These are phyloP conservation scores for Aegilops speltoides DNA, from an alignment of 176 grass and related monocot genomes.

Conservation along the genomic window DNA sequence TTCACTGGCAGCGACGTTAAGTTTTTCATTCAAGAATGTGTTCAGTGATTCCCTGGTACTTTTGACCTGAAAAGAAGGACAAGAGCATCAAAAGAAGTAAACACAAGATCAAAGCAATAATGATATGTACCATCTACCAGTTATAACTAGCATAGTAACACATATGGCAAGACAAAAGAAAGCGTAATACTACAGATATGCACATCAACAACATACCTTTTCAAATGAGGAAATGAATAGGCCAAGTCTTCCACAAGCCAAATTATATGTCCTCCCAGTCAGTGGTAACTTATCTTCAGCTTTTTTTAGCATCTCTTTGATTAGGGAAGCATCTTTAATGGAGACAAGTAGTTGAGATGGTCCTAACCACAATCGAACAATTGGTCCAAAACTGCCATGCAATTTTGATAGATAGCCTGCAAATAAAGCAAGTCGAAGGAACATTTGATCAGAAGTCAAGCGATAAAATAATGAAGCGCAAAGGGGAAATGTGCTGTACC, in stretches of 20 bases:
- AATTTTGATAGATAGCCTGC: constrained; percentile 74
- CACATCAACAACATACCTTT: constrained; percentile 58
- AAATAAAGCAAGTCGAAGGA: constrained; percentile 24
- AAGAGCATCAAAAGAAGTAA: constrained; percentile 3
- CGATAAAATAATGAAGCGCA: background rate
- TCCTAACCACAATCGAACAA: constrained; percentile 82
- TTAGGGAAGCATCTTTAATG: constrained; percentile 65
- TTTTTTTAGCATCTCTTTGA: constrained; percentile 78
- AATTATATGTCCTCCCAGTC: constrained; percentile 74
- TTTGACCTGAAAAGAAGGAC: constrained; percentile 57
- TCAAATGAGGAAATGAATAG: constrained; percentile 76
- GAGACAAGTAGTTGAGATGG: constrained; percentile 92
- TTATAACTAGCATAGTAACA: background rate
- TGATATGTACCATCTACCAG: background rate
- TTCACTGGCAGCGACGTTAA: constrained; percentile 5
- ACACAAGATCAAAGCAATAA: constrained; percentile 19
- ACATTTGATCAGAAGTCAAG: constrained; percentile 15
- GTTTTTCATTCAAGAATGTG: constrained; percentile 65
- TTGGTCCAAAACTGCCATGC: constrained; percentile 80
- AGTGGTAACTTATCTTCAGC: constrained; percentile 86
- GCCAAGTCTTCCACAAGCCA: constrained; percentile 82
- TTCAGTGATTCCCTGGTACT: constrained; percentile 72
- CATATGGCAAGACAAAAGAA: background rate
- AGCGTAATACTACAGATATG: background rate
- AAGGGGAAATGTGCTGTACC: background rate